Conservation (phyloP, 2,329 filamentous ascomycete species). For the Fusarium solani-melongenae region DNA sequence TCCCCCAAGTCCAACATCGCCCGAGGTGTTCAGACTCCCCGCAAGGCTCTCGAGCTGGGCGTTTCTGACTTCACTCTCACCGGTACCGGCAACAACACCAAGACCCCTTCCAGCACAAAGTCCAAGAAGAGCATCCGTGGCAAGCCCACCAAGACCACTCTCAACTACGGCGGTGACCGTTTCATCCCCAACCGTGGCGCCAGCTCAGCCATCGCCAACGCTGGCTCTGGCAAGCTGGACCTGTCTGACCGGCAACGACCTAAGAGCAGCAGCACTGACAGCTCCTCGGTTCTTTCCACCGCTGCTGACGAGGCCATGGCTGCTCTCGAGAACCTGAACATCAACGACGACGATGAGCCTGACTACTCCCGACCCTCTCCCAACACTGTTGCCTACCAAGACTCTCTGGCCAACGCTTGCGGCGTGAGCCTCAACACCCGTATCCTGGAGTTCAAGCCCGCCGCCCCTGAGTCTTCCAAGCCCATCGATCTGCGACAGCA, state of each 20-base stretch:
- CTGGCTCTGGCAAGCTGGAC: slow-evolving; percentile 86
- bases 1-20: slow-evolving; percentile 98
- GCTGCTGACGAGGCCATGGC: slow-evolving; percentile 84
- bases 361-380: slow-evolving; percentile 83
- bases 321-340: slow-evolving; percentile 81
- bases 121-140: slow-evolving; percentile 66
- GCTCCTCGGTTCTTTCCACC: slow-evolving; percentile 79
- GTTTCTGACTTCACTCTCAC: slow-evolving; percentile 93
- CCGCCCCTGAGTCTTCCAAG: slow-evolving; percentile 97
- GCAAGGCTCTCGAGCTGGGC: slow-evolving; percentile 85
- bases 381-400: slow-evolving; percentile 90
- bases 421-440: slow-evolving; percentile 93
- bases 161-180: slow-evolving; percentile 85
- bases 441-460: slow-evolving; percentile 98
- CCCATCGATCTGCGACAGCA: slow-evolving; percentile 97
- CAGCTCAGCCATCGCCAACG: slow-evolving; percentile 87
- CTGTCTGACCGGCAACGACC: slow-evolving; percentile 75
- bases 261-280: slow-evolving; percentile 76
- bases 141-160: slow-evolving; percentile 79
- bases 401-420: slow-evolving; percentile 89
- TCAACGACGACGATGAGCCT: slow-evolving; percentile 76
- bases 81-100: slow-evolving; percentile 75
- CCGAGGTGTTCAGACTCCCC: slow-evolving; percentile 77
- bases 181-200: slow-evolving; percentile 96
- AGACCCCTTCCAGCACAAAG: slow-evolving; percentile 69